Evolutionary conservation across 2,329 filamentous ascomycete genomes (phyloP).

Genomic region (Eutypella sp.): DNA sequence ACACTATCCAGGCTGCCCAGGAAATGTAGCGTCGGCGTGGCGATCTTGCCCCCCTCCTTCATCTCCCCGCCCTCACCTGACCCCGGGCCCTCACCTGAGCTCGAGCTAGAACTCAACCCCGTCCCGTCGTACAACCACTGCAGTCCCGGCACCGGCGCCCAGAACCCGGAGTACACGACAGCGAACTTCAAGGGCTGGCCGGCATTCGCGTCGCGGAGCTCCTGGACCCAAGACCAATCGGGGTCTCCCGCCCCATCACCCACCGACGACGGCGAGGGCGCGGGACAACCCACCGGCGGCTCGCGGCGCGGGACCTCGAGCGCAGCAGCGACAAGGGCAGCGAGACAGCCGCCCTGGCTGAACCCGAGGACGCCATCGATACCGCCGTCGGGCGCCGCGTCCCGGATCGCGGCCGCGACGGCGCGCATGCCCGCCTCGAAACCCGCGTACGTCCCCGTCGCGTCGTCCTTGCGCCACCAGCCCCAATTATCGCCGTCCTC

Average conservation of each 20-base stretch:
- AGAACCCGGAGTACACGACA: slow-evolving; percentile 62
- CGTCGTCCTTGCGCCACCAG: slow-evolving; percentile 74
- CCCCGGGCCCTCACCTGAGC: no score
- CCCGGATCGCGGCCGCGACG: slow-evolving; percentile 57
- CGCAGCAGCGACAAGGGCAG: slow-evolving; percentile 67
- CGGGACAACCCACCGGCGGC: slow-evolving; percentile 2
- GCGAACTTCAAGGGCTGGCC: slow-evolving; percentile 49
- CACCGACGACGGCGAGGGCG: slow-evolving; percentile 17
- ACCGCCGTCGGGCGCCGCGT: slow-evolving; percentile 60
- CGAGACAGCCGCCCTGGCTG: slow-evolving; percentile 70
- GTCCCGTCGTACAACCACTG: slow-evolving; percentile 25
- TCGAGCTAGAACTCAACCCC: no score
- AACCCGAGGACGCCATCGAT: slow-evolving; percentile 80
- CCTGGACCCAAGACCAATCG: slow-evolving; percentile 36
- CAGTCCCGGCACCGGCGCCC: slow-evolving; percentile 35
- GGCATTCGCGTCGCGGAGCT: slow-evolving; percentile 45
- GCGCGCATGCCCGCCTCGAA: slow-evolving; percentile 62
- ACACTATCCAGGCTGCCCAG: slow-evolving; percentile 82
- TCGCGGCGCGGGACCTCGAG: slow-evolving; percentile 50
- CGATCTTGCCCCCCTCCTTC: slow-evolving; percentile 36
- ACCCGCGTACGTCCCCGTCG: slow-evolving; percentile 59
- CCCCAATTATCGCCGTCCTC: slow-evolving; percentile 65
- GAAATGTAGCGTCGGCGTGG: slow-evolving; percentile 75
- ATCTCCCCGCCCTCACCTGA: not conserved
- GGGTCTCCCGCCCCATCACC: slow-evolving; percentile 14